These are phyloP conservation scores for Xylariaceae sp. DNA, from an alignment of 2,329 filamentous ascomycete species.

Conservation along the genomic window DNA sequence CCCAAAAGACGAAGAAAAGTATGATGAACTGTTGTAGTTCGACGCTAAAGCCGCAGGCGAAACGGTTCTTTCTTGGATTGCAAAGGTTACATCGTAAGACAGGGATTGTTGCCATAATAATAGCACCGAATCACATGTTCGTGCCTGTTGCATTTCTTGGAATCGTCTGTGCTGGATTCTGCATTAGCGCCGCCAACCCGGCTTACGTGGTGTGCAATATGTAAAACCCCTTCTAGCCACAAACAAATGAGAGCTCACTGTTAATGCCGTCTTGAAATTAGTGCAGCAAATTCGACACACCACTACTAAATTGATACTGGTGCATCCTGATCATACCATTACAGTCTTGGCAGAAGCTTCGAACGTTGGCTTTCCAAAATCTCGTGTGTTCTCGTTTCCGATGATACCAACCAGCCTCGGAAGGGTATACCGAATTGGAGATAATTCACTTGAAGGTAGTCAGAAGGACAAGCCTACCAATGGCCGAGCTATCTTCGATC, in stretches of 20 bases:
- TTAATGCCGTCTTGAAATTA: not conserved
- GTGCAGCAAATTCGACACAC: not conserved
- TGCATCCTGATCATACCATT: not conserved
- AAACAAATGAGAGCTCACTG: not conserved
- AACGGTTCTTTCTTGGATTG: not conserved
- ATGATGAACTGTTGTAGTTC: not conserved
- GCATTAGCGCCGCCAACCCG: not conserved
- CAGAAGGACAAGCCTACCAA: not conserved
- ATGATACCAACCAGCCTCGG: not conserved
- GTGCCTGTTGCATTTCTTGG: not conserved
- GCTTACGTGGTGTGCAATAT: not conserved
- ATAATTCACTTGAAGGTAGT: not conserved
- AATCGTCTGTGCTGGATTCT: not conserved
- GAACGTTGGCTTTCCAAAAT: not conserved
- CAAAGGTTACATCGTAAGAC: not conserved
- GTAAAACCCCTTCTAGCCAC: not conserved
- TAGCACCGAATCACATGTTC: not conserved
- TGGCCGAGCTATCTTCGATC: not conserved
- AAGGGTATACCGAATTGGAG: constrained; percentile 1
- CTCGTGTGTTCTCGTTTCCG: not conserved
- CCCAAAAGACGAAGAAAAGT: not conserved
- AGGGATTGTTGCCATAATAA: not conserved
- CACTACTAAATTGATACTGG: constrained; percentile 4
- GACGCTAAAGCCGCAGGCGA: not conserved
- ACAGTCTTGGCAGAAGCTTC: not conserved